These are phyloP conservation scores for Botryotinia globosa DNA, from an alignment of 2,329 filamentous ascomycete genomes.

Conservation along the genomic window DNA sequence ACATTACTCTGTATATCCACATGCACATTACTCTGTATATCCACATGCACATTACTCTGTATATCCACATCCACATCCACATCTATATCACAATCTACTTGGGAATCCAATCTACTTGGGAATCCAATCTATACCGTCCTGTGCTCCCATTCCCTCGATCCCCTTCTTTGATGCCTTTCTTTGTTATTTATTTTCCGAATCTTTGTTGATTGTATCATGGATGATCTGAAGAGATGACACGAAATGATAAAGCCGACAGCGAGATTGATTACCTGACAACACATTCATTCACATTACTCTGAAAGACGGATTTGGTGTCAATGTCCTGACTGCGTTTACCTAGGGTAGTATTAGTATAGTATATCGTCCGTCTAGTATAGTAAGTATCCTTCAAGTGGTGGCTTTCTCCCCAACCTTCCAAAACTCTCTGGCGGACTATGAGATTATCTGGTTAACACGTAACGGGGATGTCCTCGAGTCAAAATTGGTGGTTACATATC, in stretches of 20 bases:
- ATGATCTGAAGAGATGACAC: background rate
- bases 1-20: no score
- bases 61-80: background rate
- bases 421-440: background rate
- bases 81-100: background rate
- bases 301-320: background rate
- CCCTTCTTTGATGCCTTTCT: background rate
- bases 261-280: background rate
- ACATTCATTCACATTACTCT: no score
- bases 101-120: background rate
- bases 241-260: background rate
- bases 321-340: background rate
- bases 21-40: no score
- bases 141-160: background rate
- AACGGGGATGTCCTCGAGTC: conserved; percentile 2
- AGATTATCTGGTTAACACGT: no score
- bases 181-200: background rate
- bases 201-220: conserved; percentile 5
- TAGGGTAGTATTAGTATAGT: background rate
- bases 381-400: background rate
- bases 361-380: background rate
- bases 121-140: background rate
- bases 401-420: background rate
- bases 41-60: no score
- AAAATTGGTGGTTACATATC: background rate